phyloP scores from a whole-genome alignment of 139 green algal genomes.

The Coelastrella sp. region DNA sequence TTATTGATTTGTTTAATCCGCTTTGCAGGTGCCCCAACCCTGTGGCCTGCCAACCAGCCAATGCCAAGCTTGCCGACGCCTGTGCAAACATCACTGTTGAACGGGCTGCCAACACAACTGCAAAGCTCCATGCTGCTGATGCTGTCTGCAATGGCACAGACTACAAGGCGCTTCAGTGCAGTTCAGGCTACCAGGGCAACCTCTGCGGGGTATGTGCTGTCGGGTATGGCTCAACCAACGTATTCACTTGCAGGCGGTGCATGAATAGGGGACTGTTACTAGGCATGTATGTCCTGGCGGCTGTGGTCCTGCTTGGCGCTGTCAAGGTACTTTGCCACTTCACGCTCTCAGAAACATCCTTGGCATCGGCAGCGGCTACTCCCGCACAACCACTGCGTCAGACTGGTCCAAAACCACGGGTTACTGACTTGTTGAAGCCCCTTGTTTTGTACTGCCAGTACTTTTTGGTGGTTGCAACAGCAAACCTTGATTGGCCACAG shows the following conservation, averaged over 20 bases:
- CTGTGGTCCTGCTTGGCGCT: not conserved
- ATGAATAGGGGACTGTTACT: not conserved
- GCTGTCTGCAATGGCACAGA: not conserved
- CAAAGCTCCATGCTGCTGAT: not conserved
- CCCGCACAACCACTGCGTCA: not conserved
- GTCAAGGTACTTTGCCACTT: not conserved
- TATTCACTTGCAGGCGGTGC: not conserved
- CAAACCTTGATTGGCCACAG: not conserved
- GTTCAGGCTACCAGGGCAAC: not conserved
- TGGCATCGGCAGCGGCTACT: not conserved
- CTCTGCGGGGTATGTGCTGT: not conserved
- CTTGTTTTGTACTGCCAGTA: not conserved
- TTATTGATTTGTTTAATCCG: too few relatives aligned
- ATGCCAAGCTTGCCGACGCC: not conserved
- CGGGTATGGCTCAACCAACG: not conserved
- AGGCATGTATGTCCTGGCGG: not conserved
- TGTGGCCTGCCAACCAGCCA: not conserved
- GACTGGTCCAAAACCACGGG: too few relatives aligned
- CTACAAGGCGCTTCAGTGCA: not conserved
- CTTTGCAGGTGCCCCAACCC: not conserved
- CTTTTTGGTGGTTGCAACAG: not conserved
- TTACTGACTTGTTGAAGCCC: not conserved
- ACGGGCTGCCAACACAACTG: not conserved
- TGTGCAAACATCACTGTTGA: not conserved
- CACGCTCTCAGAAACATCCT: not conserved